A percentile compares a stretch with the other conserved stretches of the same genome.
Evolutionary conservation across 1,284 basidiomycete genomes (phyloP).

Genomic region (Heterobasidion occidentale): DNA sequence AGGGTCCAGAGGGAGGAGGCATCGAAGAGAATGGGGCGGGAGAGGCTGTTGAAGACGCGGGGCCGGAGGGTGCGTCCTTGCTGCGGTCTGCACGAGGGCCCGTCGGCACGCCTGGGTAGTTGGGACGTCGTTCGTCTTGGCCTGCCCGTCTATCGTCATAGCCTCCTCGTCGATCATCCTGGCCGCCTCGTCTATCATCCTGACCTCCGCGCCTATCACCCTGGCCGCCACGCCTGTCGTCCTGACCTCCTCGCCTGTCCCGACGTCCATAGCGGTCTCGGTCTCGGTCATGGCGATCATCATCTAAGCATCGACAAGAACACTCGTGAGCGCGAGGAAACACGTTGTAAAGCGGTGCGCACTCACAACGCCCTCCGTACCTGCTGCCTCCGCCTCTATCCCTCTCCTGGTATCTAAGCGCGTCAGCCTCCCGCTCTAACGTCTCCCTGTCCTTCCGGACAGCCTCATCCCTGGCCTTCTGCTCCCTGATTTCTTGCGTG

Average conservation of each 20-base stretch:
- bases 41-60: slow-evolving; percentile 20
- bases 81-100: slow-evolving; percentile 72
- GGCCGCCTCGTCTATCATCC: neutral
- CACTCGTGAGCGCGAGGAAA: slow-evolving; percentile 5
- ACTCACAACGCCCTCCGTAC: slow-evolving; percentile 39
- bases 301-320: slow-evolving; percentile 33
- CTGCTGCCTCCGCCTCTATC: slow-evolving; percentile 26
- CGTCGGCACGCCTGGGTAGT: slow-evolving; percentile 65
- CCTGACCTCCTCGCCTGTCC: slow-evolving; percentile 19
- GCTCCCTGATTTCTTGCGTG: slow-evolving; percentile 67
- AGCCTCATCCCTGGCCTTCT: slow-evolving; percentile 55
- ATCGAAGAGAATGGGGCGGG: slow-evolving; percentile 31
- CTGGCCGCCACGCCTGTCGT: slow-evolving; percentile 21
- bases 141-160: neutral
- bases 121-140: slow-evolving; percentile 16
- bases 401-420: slow-evolving; percentile 40
- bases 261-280: slow-evolving; percentile 28
- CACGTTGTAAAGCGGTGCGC: slow-evolving; percentile 11
- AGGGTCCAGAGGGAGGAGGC: slow-evolving; percentile 32
- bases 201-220: slow-evolving; percentile 14
- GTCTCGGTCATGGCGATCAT: slow-evolving; percentile 46
- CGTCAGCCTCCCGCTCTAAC: slow-evolving; percentile 72
- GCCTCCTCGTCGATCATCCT: slow-evolving; percentile 3
- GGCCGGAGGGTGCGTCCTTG: slow-evolving; percentile 30
- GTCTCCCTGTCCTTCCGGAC: slow-evolving; percentile 50